Evolutionary conservation across 192 early-diverging fungal species (phyloP), one percentile per base, ranked within the genome.

Genomic region (Coemansia aciculifera): DNA sequence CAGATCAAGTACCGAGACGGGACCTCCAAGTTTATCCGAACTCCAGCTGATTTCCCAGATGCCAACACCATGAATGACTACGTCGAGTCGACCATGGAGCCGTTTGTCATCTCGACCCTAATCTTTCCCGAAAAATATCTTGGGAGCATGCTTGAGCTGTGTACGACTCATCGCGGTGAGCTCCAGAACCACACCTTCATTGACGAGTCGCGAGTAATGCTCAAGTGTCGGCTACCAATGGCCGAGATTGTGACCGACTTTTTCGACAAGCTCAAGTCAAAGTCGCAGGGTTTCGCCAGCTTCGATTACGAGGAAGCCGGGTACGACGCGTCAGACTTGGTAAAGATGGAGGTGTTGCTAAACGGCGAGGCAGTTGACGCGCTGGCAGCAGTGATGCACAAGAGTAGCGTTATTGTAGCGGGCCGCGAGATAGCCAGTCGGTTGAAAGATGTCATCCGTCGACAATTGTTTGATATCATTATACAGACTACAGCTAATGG

Each of bases 291-390:
- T 1, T 99, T 83, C 69, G 77, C 66, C 42, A 83, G 81, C 27
- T 98, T 98, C 81, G 96, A 98, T 78, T 98, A 97, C 81, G 96
- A 98, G 78, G 95, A 97, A 40, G 85, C 84, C 32, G 97, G 95
- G 7, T 97, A 95, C 75, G 85, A 86, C 19, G 78, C 80, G 11
- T 88, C 94, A 10, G 94, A 97, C 65, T 85, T 99, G 61, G 95
- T 98, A 72, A 94, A 91, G 73, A 91, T 98, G 85, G 93, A 93
- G 67, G 89, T 99, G 3, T 70, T 99, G 31, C 80, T 99, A 6
- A 98, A 99, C 73, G 85, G 86, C 38, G 95, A 94, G 60, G 88
- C 93, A 1, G 93, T 99, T 27, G 97, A 99, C 75, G 96, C 95
- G 0, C 80, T 99, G 3, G 90, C 96, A 0, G 86, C 93, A 5